Percentiles rank a stretch among this genome's conserved stretches.
Conservation (phyloP, 306 rosid species). For the Rubus idaeus region DNA sequence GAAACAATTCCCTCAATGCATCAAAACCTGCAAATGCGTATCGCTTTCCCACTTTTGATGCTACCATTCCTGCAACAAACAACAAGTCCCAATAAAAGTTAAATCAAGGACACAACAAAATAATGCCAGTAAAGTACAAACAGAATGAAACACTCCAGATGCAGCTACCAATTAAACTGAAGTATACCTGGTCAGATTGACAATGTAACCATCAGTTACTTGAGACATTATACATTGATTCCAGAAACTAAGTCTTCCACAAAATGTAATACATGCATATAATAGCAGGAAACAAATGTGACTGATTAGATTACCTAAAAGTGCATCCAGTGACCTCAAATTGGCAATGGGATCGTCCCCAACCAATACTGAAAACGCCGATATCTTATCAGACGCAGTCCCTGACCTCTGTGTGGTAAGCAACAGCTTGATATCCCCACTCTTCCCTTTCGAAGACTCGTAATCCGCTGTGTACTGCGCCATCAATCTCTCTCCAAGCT, state of each 20-base stretch:
- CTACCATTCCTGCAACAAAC: slow-evolving; percentile 76
- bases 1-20: slow-evolving; percentile 79
- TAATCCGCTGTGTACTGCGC: slow-evolving; percentile 72
- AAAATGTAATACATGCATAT: background rate
- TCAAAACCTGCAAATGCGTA: slow-evolving; percentile 92
- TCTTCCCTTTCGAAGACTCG: slow-evolving; percentile 71
- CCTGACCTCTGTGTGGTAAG: slow-evolving; percentile 86
- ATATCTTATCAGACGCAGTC: slow-evolving; percentile 89
- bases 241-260: background rate
- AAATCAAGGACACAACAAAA: slow-evolving; percentile 3
- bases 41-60: slow-evolving; percentile 96
- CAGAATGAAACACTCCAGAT: background rate
- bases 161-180: background rate
- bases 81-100: slow-evolving; percentile 15
- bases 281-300: background rate
- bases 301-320: slow-evolving; percentile 50
- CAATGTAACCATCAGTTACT: background rate
- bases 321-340: slow-evolving; percentile 82
- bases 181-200: background rate
- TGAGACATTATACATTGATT: background rate
- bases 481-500: slow-evolving; percentile 81
- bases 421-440: slow-evolving; percentile 89
- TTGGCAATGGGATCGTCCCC: slow-evolving; percentile 90
- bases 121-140: background rate
- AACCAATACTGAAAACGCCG: slow-evolving; percentile 80